phyloP scores from a whole-genome alignment of 768 basidiomycete species.

The Tremella yokohamensis region DNA sequence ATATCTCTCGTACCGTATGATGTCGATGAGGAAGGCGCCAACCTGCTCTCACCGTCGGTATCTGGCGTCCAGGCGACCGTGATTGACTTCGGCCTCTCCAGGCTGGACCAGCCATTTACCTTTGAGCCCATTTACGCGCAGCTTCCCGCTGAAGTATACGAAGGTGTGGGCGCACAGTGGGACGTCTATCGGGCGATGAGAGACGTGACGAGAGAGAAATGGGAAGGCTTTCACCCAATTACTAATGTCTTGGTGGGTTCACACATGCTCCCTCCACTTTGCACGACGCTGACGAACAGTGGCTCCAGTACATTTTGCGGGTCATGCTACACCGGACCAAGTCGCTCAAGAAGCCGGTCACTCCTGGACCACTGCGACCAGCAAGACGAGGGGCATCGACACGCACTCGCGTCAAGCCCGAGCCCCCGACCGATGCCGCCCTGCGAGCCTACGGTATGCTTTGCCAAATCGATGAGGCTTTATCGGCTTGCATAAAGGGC shows the following conservation, averaged over 20 bases:
- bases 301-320: conserved; percentile 77
- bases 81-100: conserved; percentile 90
- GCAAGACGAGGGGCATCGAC: conserved; percentile 7
- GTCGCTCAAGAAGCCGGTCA: conserved; percentile 8
- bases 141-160: conserved; percentile 83
- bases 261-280: neutral
- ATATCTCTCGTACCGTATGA: conserved; percentile 52
- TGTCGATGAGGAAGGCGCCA: neutral
- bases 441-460: conserved; percentile 13
- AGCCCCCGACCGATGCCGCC: conserved; percentile 9
- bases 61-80: conserved; percentile 72
- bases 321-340: conserved; percentile 61
- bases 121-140: conserved; percentile 1
- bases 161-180: conserved; percentile 88
- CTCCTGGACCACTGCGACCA: neutral
- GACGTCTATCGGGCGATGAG: conserved; percentile 90
- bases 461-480: conserved; percentile 9
- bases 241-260: conserved; percentile 85
- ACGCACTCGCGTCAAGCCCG: conserved; percentile 3
- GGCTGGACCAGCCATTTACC: conserved; percentile 60
- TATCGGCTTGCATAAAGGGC: conserved; percentile 3
- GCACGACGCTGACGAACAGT: conserved; percentile 56
- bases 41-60: conserved; percentile 46
- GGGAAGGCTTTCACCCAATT: conserved; percentile 73
- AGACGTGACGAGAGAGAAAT: conserved; percentile 58